Evolutionary conservation across 805 yeast species (phyloP).

Genomic region (Cyberlindnera sargentensis): DNA sequence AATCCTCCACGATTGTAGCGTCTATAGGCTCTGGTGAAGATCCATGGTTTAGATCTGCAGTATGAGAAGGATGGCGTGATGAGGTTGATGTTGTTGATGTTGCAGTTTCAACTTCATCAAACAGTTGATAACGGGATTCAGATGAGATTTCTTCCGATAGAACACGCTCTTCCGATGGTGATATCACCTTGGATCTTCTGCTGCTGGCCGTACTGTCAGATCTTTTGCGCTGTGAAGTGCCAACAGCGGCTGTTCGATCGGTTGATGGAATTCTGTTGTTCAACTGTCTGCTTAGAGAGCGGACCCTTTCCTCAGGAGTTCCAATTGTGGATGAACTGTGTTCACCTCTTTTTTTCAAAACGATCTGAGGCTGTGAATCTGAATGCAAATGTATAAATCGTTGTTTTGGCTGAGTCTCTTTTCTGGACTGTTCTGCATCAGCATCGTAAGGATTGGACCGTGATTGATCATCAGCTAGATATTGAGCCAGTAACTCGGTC

Average conservation of each 20-base stretch:
- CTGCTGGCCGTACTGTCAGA: background rate
- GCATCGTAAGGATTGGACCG: conserved; percentile 9
- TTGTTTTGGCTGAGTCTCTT: background rate
- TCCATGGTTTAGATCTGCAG: background rate
- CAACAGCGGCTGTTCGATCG: conserved; percentile 10
- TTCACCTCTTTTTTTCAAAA: conserved; percentile 12
- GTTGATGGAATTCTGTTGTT: conserved; percentile 17
- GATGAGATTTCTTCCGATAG: background rate
- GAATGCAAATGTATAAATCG: no score
- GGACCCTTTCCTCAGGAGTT: conserved; percentile 15
- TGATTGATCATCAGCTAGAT: conserved; percentile 22
- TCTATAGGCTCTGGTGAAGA: background rate
- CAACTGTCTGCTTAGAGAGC: conserved; percentile 16
- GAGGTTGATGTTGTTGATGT: background rate
- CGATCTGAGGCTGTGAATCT: background rate
- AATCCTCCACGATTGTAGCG: background rate
- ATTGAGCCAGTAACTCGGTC: conserved; percentile 14
- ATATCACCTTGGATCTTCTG: conserved; percentile 6
- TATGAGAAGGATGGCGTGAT: background rate
- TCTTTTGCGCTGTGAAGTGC: no score
- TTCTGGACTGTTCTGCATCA: background rate
- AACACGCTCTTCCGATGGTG: background rate
- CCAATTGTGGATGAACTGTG: background rate
- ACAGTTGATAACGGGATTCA: conserved; percentile 4
- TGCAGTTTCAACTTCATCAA: conserved; percentile 1